A percentile compares a stretch with the other conserved stretches of the same genome.
phyloP scores from a whole-genome alignment of 225 moss, liverwort and hornwort species.

The Polytrichum formosum region DNA sequence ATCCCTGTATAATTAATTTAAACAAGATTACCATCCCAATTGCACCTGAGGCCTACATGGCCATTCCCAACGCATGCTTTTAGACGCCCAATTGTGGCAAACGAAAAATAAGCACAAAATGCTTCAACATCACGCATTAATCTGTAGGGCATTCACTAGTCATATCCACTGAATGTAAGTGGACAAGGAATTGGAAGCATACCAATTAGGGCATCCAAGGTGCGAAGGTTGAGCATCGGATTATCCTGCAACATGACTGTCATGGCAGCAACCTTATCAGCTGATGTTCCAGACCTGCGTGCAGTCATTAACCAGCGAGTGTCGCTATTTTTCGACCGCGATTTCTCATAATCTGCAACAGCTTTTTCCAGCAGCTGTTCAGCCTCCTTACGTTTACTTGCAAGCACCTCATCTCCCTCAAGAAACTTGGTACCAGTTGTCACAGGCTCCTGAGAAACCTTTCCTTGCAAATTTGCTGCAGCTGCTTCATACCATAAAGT shows the following conservation, averaged over 20 bases:
- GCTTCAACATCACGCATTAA: no score
- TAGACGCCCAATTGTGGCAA: no score
- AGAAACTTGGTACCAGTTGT: neutral
- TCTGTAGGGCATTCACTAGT: no score
- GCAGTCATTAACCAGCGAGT: slow-evolving; percentile 85
- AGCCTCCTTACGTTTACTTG: slow-evolving; percentile 57
- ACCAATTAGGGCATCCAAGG: slow-evolving; percentile 93
- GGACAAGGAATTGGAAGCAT: slow-evolving; percentile 7
- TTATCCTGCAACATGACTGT: slow-evolving; percentile 97
- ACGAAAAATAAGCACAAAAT: no score
- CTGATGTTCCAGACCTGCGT: slow-evolving; percentile 85
- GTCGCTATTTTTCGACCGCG: slow-evolving; percentile 72
- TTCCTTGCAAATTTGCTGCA: slow-evolving; percentile 29
- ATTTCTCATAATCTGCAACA: slow-evolving; percentile 71
- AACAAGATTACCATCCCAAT: no score
- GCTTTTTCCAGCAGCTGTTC: slow-evolving; percentile 81
- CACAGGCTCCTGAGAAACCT: slow-evolving; percentile 9
- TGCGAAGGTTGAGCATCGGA: slow-evolving; percentile 91
- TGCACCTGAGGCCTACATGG: no score
- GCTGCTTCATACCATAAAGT: slow-evolving; percentile 57
- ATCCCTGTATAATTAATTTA: slow-evolving; percentile 46
- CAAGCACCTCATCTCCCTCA: slow-evolving; percentile 40
- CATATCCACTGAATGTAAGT: no score
- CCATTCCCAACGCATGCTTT: no score
- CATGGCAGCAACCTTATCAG: slow-evolving; percentile 98